Evolutionary conservation across 2,329 filamentous ascomycete genomes (phyloP), one percentile per base, ranked within the genome.

Genomic region (Hirsutella minnesotensis): DNA sequence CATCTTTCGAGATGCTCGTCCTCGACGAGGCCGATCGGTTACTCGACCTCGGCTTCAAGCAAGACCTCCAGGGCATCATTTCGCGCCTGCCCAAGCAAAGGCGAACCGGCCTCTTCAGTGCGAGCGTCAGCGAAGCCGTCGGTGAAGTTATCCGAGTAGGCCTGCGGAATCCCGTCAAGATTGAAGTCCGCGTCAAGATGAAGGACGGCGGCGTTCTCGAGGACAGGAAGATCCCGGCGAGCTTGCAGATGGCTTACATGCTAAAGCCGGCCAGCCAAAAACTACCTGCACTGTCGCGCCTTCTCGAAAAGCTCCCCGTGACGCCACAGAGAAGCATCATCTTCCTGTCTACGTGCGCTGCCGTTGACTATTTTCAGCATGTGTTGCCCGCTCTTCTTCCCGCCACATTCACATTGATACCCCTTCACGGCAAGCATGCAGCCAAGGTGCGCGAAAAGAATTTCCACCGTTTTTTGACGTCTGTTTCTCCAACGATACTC

Each of bases 21-120:
- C 73, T 98, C 30, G 92, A 98, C 57, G 92, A 98, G 66, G 92
- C 90, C 40, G 92, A 98, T 62, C 76, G 92, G 46, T 68, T 98
- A 21, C 70, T 98, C 10, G 92, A 98, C 63, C 73, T 96, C 19
- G 92, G 94, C 5, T 96, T 98, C 64, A 92, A 94, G 60, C 81
- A 86, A 44, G 88, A 95, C 51, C 64, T 98, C 22, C 86, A 92
- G 52, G 85, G 79, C 43, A 95, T 96, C 34, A 67, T 98, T 19
- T 77, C 79, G 0, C 76, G 84, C 15, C 66, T 98, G 5, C 92
- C 92, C 0, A 98, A 98, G 58, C 92, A 98, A 60, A 74, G 92
- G 41, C 76, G 92, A 39, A 98, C 92, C 0, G 92, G 92, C 0
- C 68, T 98, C 0, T 98, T 96, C 64, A 95, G 87, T 56, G 92